Percentiles rank a stretch among this genome's conserved stretches.
These are phyloP conservation scores for Dacryopinax primogenitus DNA, from an alignment of 768 basidiomycete genomes.

Conservation along the genomic window DNA sequence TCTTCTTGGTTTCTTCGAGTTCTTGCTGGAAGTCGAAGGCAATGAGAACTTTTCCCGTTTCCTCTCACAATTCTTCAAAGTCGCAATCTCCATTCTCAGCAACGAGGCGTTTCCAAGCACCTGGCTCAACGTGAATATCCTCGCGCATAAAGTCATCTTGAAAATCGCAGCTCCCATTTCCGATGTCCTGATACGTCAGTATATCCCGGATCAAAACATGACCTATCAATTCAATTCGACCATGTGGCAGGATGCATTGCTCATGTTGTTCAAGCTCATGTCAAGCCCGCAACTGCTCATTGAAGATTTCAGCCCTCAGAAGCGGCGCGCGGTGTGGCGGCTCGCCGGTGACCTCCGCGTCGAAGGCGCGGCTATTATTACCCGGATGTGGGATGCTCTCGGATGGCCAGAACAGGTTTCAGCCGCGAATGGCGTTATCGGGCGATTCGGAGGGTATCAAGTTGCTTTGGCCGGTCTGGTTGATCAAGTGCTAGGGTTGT, in stretches of 20 bases:
- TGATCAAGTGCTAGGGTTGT: slow-evolving; percentile 80
- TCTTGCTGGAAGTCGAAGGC: slow-evolving; percentile 78
- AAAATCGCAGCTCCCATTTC: slow-evolving; percentile 78
- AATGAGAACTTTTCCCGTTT: slow-evolving; percentile 59
- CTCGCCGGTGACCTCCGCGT: slow-evolving; percentile 92
- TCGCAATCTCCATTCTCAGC: slow-evolving; percentile 64
- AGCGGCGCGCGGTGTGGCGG: slow-evolving; percentile 90
- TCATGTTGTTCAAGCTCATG: slow-evolving; percentile 69
- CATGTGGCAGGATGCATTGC: slow-evolving; percentile 72
- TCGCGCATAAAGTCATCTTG: slow-evolving; percentile 76
- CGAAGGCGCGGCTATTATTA: slow-evolving; percentile 69
- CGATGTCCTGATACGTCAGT: slow-evolving; percentile 61
- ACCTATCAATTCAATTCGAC: slow-evolving; percentile 55
- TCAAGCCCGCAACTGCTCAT: slow-evolving; percentile 86
- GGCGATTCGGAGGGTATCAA: slow-evolving; percentile 65
- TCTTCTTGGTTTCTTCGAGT: slow-evolving; percentile 64
- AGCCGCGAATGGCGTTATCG: slow-evolving; percentile 40
- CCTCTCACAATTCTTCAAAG: slow-evolving; percentile 66
- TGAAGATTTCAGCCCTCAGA: slow-evolving; percentile 93
- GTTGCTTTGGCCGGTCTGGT: slow-evolving; percentile 68
- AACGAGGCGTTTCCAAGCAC: slow-evolving; percentile 79
- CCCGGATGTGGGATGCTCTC: slow-evolving; percentile 74
- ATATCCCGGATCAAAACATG: slow-evolving; percentile 56
- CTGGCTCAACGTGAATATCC: slow-evolving; percentile 84
- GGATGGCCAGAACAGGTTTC: slow-evolving; percentile 55